Percentiles rank a stretch among this genome's conserved stretches.
phyloP scores from a whole-genome alignment of 768 basidiomycete genomes.

The Dentipellis sp. region DNA sequence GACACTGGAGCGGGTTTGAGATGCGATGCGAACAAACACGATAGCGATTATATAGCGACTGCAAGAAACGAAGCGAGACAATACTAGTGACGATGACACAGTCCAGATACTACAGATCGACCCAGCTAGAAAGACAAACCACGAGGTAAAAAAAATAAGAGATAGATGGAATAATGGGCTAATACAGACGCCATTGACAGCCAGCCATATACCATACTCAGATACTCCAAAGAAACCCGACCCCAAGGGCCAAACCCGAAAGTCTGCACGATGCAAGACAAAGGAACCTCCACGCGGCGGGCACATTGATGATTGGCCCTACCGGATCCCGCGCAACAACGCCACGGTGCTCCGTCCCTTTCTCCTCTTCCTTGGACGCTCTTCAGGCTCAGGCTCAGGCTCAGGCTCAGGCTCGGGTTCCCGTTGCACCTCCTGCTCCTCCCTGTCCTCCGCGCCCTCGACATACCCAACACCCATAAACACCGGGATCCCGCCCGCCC shows the following conservation, averaged over 20 bases:
- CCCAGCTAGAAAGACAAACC: not conserved
- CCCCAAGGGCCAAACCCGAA: not conserved
- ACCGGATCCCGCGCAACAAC: not conserved
- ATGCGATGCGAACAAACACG: not conserved
- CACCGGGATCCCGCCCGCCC: conserved; percentile 62
- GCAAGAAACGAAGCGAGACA: not conserved
- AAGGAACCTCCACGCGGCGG: not conserved
- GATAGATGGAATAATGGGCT: not conserved
- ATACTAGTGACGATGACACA: not conserved
- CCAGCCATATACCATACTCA: not conserved
- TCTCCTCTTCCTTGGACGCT: not conserved
- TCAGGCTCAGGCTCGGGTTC: not conserved
- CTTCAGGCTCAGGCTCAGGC: not conserved
- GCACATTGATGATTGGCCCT: not conserved
- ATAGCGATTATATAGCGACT: not conserved
- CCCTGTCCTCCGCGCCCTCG: conserved; percentile 35
- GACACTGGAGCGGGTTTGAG: not conserved
- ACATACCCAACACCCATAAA: conserved; percentile 65
- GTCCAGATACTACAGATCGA: not conserved
- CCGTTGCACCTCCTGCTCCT: not conserved
- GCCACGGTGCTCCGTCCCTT: not conserved
- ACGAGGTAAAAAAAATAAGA: not conserved
- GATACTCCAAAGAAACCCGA: not conserved
- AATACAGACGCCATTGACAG: too few relatives aligned
- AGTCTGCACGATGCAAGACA: not conserved